Evolutionary conservation across 305 asterid species (phyloP).

Genomic region (Rubia tinctorum): DNA sequence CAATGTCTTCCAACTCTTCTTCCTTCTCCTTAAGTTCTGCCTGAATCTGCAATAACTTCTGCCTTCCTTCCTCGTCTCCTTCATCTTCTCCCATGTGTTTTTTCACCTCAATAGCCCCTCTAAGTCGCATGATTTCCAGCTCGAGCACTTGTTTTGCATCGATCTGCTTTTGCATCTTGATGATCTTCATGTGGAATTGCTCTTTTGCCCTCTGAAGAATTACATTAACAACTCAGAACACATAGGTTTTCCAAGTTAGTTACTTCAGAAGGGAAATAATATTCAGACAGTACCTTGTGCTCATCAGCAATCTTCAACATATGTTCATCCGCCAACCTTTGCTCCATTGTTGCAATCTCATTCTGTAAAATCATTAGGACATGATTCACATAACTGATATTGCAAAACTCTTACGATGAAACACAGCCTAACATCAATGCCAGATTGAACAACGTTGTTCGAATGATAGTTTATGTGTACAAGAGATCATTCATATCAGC

Average conservation of each 20-base stretch:
- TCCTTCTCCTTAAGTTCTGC: constrained; percentile 32
- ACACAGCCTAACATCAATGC: neutral
- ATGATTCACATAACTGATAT: neutral
- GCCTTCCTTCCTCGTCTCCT: constrained; percentile 33
- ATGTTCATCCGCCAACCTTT: constrained; percentile 42
- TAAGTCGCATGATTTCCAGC: constrained; percentile 44
- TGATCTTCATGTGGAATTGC: constrained; percentile 32
- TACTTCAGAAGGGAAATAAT: neutral
- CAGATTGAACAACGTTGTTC: neutral
- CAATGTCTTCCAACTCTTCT: constrained; percentile 20
- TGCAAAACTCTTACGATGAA: neutral
- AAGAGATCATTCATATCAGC: neutral
- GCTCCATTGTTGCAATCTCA: constrained; percentile 50
- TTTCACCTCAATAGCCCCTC: constrained; percentile 38
- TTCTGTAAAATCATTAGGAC: constrained; percentile 28
- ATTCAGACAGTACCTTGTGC: constrained; percentile 42
- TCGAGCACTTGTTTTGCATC: constrained; percentile 60
- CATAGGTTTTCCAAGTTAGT: neutral
- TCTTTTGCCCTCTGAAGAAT: constrained; percentile 46
- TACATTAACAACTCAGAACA: neutral
- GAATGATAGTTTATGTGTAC: neutral
- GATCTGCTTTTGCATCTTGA: constrained; percentile 49
- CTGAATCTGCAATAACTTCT: constrained; percentile 31
- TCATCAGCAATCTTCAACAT: constrained; percentile 51
- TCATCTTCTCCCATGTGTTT: constrained; percentile 42